Conservation (phyloP, 116 monocot genomes). For the Trichopus zeylanicus region DNA sequence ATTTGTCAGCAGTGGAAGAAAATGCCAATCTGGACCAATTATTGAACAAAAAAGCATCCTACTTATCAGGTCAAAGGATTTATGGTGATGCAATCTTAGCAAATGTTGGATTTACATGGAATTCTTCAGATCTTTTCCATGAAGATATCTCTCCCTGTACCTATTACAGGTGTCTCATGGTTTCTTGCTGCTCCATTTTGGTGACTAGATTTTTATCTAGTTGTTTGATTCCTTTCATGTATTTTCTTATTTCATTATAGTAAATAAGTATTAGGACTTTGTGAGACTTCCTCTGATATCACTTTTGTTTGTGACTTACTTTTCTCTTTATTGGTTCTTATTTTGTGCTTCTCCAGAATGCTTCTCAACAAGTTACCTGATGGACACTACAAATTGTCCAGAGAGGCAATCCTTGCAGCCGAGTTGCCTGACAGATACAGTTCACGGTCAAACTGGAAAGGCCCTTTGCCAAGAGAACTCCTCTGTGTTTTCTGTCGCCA, state of each 20-base stretch:
- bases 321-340: not conserved
- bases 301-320: not conserved
- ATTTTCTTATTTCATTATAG: no score
- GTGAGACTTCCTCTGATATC: not conserved
- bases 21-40: constrained; percentile 7
- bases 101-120: constrained; percentile 77
- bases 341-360: no score
- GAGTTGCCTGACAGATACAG: constrained; percentile 60
- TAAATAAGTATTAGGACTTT: no score
- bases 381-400: constrained; percentile 72
- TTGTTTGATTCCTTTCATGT: no score
- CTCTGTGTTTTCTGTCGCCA: constrained; percentile 69
- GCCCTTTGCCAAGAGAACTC: constrained; percentile 58
- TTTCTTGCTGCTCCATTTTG: not conserved
- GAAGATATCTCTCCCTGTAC: constrained; percentile 58
- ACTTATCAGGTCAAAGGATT: constrained; percentile 78
- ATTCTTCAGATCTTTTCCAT: constrained; percentile 47
- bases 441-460: constrained; percentile 74
- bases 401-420: constrained; percentile 70
- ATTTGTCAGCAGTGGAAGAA: constrained; percentile 19
- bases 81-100: constrained; percentile 85
- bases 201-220: no score
- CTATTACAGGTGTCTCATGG: constrained; percentile 63
- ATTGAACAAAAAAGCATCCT: constrained; percentile 60
- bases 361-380: constrained; percentile 68